Base-by-base conservation (phyloP, 1,284 basidiomycete species). In the Caloboletus inedulis region DNA sequence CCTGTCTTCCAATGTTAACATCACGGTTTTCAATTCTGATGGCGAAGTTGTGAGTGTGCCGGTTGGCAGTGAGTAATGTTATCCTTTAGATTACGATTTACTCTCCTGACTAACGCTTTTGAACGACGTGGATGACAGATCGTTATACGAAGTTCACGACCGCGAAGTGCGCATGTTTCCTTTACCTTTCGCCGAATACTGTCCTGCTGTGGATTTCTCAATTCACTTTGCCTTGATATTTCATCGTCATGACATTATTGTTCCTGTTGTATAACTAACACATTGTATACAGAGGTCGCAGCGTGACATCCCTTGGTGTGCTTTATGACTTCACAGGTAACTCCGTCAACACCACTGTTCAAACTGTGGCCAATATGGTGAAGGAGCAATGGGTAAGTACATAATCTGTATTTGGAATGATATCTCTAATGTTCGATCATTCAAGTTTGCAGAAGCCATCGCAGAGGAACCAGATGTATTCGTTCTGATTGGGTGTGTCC, bases 1-100 rank as follows among this genome's bases (percentile, higher is more conserved):
- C 64, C 74, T 95, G 40, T 85, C 90, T 0, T 90, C 87, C 4
- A 94, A 94, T 63, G 89, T 82, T 43, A 91, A 94, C 69, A 91
- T 94, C 62, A 93, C 89, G 0, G 63, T 90, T 9, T 59, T 74
- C 9, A 77, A 82, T 60, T 71, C 78, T 42, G 63, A 80, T 29
- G 79, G 77, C 25, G 74, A 80, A 18, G 59, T 60, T 3, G 72
- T 77, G 53, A 82, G 71, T 59, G 77, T 82, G 0, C 87, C 87
- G 0, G 78, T 90, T 47, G 87, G 88, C 46, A 79, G 82, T 76
- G 64, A 60, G 74, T 71, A 6, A 1, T 19, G 21, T 18, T 14
- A 7, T 21, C 13, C 14, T 25, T n/a, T 36, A 12, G 4, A 23
- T 13, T 16, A 3, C n/a, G 8, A 25, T 6, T 9, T n/a, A 8